Conservation (phyloP, 352 stramenopile species). For the Globisporangium cylindrosporum region DNA sequence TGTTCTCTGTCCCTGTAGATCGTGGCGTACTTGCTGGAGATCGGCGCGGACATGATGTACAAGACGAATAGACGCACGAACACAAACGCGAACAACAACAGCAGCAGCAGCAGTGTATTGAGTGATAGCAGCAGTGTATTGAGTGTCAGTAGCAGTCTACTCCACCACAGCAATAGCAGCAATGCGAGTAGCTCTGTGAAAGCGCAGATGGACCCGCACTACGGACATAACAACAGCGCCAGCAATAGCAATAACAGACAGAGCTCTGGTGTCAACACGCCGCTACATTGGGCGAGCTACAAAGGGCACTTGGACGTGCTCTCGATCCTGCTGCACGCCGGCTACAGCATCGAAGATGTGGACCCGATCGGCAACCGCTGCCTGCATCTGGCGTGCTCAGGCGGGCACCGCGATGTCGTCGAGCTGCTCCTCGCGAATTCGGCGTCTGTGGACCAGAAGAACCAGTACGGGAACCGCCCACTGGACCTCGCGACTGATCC, state of each 20-base stretch:
- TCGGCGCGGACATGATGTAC: conserved; percentile 74
- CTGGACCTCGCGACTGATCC: conserved; percentile 68
- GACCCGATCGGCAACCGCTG: conserved; percentile 72
- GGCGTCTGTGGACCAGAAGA: conserved; percentile 48
- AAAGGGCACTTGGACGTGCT: conserved; percentile 70
- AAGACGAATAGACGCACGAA: conserved; percentile 33
- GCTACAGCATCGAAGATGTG: conserved; percentile 60
- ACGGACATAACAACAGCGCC: background rate
- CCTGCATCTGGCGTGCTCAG: conserved; percentile 71
- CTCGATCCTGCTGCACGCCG: conserved; percentile 58
- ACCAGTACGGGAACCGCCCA: conserved; percentile 74
- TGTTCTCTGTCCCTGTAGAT: conserved; percentile 21
- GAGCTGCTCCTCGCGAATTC: conserved; percentile 73
- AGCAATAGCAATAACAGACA: conserved; percentile 16
- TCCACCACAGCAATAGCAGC: conserved; percentile 7
- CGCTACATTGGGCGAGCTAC: conserved; percentile 87
- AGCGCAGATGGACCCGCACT: background rate
- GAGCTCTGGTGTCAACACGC: conserved; percentile 51
- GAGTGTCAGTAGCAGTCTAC: background rate
- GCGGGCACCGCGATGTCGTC: conserved; percentile 59
- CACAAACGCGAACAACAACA: conserved; percentile 17
- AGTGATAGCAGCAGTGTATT: conserved; percentile 8
- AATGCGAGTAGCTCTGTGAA: conserved; percentile 6
- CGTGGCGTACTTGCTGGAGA: conserved; percentile 63
- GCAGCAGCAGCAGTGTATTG: background rate